These are phyloP conservation scores for Apiotrichum veenhuisii DNA, from an alignment of 1,284 basidiomycete genomes.

Conservation along the genomic window DNA sequence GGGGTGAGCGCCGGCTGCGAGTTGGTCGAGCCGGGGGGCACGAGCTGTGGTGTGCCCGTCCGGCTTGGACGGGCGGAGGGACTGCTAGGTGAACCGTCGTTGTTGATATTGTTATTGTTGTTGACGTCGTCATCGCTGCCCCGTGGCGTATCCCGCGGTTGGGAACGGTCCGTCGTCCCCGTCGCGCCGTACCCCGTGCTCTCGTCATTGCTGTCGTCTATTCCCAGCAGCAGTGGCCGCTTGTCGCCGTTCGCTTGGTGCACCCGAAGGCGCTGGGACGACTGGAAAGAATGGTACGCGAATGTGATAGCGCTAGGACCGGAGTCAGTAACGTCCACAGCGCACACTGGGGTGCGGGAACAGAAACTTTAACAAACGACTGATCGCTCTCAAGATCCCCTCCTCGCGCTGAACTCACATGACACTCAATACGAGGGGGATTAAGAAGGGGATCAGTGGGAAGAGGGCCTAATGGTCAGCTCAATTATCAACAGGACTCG, in stretches of 20 bases:
- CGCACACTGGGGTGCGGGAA: too few species aligned
- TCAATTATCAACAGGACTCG: neutral
- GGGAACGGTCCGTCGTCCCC: neutral
- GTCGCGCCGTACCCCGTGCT: neutral
- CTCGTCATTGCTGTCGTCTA: neutral
- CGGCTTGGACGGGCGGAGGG: neutral
- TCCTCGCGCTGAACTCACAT: constrained; percentile 22
- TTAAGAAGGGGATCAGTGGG: constrained; percentile 29
- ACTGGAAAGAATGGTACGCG: constrained; percentile 32
- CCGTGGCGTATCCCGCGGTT: neutral
- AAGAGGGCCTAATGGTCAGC: constrained; percentile 24
- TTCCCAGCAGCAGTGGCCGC: neutral
- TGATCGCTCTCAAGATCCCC: neutral
- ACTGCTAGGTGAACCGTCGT: too few species aligned
- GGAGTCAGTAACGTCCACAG: constrained; percentile 1
- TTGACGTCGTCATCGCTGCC: neutral
- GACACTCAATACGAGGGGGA: constrained; percentile 31
- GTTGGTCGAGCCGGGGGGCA: neutral
- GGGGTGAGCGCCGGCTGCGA: constrained; percentile 29
- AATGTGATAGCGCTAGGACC: constrained; percentile 22
- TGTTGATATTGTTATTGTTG: too few species aligned
- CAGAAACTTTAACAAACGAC: too few species aligned
- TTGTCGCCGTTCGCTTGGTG: neutral
- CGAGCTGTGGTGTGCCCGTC: neutral
- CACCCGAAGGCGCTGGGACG: constrained; percentile 18